Evolutionary conservation across 768 basidiomycete genomes (phyloP).

Genomic region (Russula brevipes): DNA sequence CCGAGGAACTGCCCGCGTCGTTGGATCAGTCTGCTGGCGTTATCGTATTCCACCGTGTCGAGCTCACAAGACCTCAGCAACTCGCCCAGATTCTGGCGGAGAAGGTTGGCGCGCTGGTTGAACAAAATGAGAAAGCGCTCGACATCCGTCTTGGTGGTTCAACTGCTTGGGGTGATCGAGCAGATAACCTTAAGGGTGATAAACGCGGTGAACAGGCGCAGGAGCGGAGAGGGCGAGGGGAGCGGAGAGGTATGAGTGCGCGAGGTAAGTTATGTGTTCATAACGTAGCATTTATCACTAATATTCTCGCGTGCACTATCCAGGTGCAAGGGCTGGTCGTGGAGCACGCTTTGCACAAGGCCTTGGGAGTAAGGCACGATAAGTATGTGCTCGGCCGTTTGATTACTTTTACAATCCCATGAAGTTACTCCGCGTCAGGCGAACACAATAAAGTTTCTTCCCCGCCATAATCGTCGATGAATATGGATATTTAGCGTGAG

Average conservation of each 20-base stretch:
- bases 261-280: constrained; percentile 23
- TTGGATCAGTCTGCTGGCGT: constrained; percentile 88
- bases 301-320: not conserved
- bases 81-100: constrained; percentile 87
- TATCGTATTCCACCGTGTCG: constrained; percentile 89
- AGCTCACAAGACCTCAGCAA: constrained; percentile 82
- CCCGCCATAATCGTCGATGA: too few relatives aligned
- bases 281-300: not conserved
- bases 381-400: not conserved
- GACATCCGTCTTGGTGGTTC: constrained; percentile 76
- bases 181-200: constrained; percentile 66
- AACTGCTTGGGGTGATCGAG: constrained; percentile 59
- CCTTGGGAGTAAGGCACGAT: constrained; percentile 19
- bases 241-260: constrained; percentile 48
- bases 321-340: constrained; percentile 21
- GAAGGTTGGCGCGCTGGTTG: constrained; percentile 77
- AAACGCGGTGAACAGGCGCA: constrained; percentile 76
- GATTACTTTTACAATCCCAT: too few relatives aligned
- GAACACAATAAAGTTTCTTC: too few relatives aligned
- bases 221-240: constrained; percentile 71
- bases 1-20: constrained; percentile 88
- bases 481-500: too few relatives aligned
- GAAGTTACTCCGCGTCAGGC: too few relatives aligned
- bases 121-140: constrained; percentile 87
- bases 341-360: constrained; percentile 24